A percentile compares a stretch with the other conserved stretches of the same genome.
These are phyloP conservation scores for Ceratocystis colombiana DNA, from an alignment of 2,329 filamentous ascomycete genomes.

Conservation along the genomic window DNA sequence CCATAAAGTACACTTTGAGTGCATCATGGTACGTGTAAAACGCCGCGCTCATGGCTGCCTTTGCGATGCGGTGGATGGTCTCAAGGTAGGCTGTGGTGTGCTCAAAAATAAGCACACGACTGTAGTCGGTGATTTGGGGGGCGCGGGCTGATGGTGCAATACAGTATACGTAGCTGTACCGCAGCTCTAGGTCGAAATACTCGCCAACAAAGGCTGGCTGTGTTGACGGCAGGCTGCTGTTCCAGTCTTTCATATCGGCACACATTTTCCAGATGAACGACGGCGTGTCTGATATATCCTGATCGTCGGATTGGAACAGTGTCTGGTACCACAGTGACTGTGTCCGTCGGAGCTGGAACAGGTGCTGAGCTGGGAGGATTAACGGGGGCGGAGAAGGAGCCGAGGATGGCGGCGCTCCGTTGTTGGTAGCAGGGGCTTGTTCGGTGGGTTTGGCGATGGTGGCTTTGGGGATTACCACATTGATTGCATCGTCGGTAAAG, in stretches of 20 bases:
- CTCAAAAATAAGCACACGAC: conserved; percentile 73
- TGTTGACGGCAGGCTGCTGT: conserved; percentile 58
- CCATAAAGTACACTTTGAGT: conserved; percentile 69
- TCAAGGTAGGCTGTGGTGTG: conserved; percentile 74
- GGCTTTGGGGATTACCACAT: conserved; percentile 60
- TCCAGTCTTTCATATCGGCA: conserved; percentile 70
- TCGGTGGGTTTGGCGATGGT: conserved; percentile 33
- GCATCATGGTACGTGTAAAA: conserved; percentile 84
- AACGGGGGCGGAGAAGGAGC: conserved; percentile 37
- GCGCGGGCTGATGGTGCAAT: conserved; percentile 69
- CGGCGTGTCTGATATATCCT: conserved; percentile 57
- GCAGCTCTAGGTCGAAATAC: conserved; percentile 75
- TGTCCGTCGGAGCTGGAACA: conserved; percentile 74
- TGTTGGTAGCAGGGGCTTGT: conserved; percentile 29
- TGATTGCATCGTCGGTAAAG: conserved; percentile 79
- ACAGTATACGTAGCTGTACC: conserved; percentile 86
- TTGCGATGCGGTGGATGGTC: conserved; percentile 58
- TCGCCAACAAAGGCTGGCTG: conserved; percentile 57
- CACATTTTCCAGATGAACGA: conserved; percentile 68
- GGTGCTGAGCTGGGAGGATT: conserved; percentile 58
- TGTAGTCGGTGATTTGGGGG: conserved; percentile 63
- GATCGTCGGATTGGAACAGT: conserved; percentile 67
- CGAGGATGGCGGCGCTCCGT: conserved; percentile 35
- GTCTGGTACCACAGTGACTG: conserved; percentile 87
- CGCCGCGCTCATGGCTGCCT: conserved; percentile 47